Percentiles rank a stretch among this genome's conserved stretches.
Conservation (phyloP, 2,329 filamentous ascomycete genomes). For the Penicillium sp. region DNA sequence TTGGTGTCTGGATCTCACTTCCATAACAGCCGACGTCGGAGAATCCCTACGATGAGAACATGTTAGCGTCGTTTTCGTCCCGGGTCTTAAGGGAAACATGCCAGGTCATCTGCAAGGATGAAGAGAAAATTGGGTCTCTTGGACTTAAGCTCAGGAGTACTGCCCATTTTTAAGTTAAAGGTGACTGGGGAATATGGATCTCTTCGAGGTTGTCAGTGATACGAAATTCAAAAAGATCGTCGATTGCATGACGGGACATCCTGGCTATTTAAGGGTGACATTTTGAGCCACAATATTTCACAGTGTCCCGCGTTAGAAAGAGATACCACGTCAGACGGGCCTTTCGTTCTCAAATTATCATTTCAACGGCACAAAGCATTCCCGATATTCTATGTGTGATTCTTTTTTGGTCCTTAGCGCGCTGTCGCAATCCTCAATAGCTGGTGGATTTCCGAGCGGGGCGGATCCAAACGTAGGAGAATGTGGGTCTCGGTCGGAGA, state of each 20-base stretch:
- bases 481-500: neutral
- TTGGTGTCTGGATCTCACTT: constrained; percentile 38
- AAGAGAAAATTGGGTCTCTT: constrained; percentile 35
- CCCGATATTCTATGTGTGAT: neutral
- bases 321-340: neutral
- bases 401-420: neutral
- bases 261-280: neutral
- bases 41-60: constrained; percentile 29
- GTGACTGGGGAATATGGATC: no score
- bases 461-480: neutral
- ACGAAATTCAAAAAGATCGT: neutral
- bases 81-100: neutral
- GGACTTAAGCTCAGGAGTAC: neutral
- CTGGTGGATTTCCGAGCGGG: neutral
- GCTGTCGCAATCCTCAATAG: neutral
- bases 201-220: neutral
- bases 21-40: constrained; percentile 35
- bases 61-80: neutral
- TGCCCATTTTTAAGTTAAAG: neutral
- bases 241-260: neutral
- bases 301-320: neutral
- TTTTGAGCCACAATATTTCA: neutral
- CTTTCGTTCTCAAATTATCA: neutral
- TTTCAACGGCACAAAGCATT: neutral
- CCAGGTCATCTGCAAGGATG: constrained; percentile 47